These are phyloP conservation scores for Cruciata laevipes DNA, from an alignment of 257 asterid genomes.

Conservation along the genomic window DNA sequence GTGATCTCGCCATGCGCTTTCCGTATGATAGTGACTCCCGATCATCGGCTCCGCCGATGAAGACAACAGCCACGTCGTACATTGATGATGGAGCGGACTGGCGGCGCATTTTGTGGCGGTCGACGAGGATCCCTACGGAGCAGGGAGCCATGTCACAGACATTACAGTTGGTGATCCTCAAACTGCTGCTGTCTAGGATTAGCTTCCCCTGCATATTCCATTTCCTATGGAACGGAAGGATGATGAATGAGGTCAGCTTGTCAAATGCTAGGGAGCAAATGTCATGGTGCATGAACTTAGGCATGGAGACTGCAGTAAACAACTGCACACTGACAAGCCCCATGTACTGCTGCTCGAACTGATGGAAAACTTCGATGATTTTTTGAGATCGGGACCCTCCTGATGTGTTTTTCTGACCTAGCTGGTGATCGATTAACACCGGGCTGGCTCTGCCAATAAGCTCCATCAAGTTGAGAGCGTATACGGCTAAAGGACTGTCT, in stretches of 20 bases:
- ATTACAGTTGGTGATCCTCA: conserved; percentile 49
- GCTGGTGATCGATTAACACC: conserved; percentile 27
- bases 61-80: conserved; percentile 50
- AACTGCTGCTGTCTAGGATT: conserved; percentile 29
- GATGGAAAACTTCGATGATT: conserved; percentile 18
- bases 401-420: conserved; percentile 25
- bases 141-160: conserved; percentile 79
- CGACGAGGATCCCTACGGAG: conserved; percentile 66
- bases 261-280: conserved; percentile 35
- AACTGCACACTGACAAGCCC: conserved; percentile 24
- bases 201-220: conserved; percentile 34
- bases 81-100: conserved; percentile 12
- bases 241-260: conserved; percentile 31
- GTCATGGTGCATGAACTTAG: conserved; percentile 39
- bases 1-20: conserved; percentile 52
- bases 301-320: conserved; percentile 30
- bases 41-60: conserved; percentile 83
- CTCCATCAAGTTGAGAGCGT: conserved; percentile 28
- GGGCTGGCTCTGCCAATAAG: conserved; percentile 40
- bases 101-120: conserved; percentile 56
- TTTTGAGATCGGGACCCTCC: conserved; percentile 23
- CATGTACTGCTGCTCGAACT: conserved; percentile 19
- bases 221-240: conserved; percentile 38
- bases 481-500: conserved; percentile 30
- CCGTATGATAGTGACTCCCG: conserved; percentile 75